A percentile compares a stretch with the other conserved stretches of the same genome.
phyloP scores from a whole-genome alignment of 2,329 filamentous ascomycete genomes.

The Trichoderma simmonsii region DNA sequence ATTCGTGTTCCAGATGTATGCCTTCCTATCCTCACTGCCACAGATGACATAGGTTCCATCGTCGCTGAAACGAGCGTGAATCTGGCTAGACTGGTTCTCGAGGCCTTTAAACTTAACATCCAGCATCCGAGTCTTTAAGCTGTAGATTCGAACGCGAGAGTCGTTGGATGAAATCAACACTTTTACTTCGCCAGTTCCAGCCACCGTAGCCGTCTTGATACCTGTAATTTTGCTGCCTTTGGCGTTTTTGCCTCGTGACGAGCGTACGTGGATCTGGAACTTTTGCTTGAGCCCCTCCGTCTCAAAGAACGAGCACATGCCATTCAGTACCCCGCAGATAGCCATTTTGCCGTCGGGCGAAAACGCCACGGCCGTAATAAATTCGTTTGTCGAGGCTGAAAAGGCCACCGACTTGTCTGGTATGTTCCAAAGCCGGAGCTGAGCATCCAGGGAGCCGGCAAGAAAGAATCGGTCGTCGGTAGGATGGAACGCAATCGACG shows the following conservation, averaged over 20 bases:
- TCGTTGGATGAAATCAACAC: conserved; percentile 93
- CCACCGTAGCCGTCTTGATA: conserved; percentile 70
- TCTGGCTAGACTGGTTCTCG: conserved; percentile 86
- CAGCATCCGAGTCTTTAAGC: conserved; percentile 76
- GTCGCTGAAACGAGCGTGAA: conserved; percentile 83
- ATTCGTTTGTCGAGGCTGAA: conserved; percentile 71
- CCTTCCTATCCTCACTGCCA: conserved; percentile 85
- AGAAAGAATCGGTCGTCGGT: conserved; percentile 95
- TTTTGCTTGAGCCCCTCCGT: conserved; percentile 84
- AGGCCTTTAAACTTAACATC: conserved; percentile 91
- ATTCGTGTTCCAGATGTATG: conserved; percentile 77
- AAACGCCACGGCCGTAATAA: conserved; percentile 92
- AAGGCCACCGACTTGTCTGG: conserved; percentile 92
- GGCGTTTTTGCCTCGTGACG: conserved; percentile 85
- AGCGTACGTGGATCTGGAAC: conserved; percentile 89
- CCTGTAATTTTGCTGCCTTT: conserved; percentile 98
- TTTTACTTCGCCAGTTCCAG: conserved; percentile 65
- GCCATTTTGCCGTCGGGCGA: conserved; percentile 86
- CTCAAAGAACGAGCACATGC: conserved; percentile 85
- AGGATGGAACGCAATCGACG: conserved; percentile 91
- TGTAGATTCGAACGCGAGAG: conserved; percentile 86
- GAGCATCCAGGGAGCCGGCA: conserved; percentile 85
- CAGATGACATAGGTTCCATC: conserved; percentile 84
- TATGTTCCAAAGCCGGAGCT: conserved; percentile 91
- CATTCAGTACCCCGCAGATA: conserved; percentile 83